Percentiles rank a stretch among this genome's conserved stretches.
Conservation (phyloP, 163 green algal species). For the Scenedesmus sp. region DNA sequence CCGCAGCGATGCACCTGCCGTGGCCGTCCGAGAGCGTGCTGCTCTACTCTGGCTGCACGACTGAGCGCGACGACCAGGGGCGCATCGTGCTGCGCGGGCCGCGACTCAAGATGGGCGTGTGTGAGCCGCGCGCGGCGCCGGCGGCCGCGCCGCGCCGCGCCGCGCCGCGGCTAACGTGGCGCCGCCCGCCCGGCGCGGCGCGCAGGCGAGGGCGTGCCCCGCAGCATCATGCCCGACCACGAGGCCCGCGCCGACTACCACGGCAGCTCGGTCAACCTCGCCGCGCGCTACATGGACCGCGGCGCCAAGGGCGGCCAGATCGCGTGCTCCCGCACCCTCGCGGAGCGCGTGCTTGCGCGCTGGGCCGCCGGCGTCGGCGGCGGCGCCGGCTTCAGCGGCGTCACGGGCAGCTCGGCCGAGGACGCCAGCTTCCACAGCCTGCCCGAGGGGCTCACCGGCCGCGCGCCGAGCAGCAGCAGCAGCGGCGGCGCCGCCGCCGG, state of each 20-base stretch:
- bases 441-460: no score
- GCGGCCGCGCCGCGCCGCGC: no score
- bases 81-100: slow-evolving; percentile 22
- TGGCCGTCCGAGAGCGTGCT: slow-evolving; percentile 5
- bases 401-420: background rate
- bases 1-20: slow-evolving; percentile 15
- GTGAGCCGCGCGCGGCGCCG: no score
- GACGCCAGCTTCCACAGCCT: background rate
- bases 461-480: slow-evolving; percentile 5
- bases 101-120: slow-evolving; percentile 47
- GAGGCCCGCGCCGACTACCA: slow-evolving; percentile 60
- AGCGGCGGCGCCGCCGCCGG: background rate
- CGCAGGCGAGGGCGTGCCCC: slow-evolving; percentile 49
- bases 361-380: background rate
- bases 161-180: no score
- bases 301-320: slow-evolving; percentile 40
- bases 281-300: slow-evolving; percentile 46
- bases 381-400: background rate
- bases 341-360: background rate
- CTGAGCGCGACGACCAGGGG: background rate
- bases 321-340: slow-evolving; percentile 13
- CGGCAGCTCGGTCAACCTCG: slow-evolving; percentile 62
- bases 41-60: background rate
- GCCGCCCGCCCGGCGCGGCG: no score
- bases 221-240: slow-evolving; percentile 57